These are phyloP conservation scores for Quercus rubra DNA, from an alignment of 306 rosid genomes.

Conservation along the genomic window DNA sequence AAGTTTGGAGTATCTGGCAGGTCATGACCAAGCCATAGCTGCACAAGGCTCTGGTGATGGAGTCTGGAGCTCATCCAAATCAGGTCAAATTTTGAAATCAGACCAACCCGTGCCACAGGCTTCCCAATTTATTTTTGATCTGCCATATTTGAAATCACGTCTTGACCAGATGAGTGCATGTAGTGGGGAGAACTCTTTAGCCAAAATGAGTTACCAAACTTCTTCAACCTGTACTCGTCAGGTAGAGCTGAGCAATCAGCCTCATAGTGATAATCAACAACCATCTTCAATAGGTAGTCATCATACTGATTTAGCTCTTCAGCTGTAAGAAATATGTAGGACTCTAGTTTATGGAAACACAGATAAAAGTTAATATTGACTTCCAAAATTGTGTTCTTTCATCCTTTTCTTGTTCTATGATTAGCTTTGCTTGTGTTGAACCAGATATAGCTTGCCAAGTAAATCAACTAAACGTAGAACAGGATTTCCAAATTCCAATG, in stretches of 20 bases:
- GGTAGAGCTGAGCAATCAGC: background rate
- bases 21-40: constrained; percentile 5
- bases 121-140: constrained; percentile 34
- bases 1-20: background rate
- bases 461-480: too few species aligned
- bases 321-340: constrained; percentile 4
- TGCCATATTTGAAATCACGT: constrained; percentile 41
- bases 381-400: background rate
- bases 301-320: constrained; percentile 1
- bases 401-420: background rate
- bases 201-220: constrained; percentile 3
- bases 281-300: background rate
- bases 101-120: constrained; percentile 17
- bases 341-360: background rate
- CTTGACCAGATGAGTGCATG: constrained; percentile 31
- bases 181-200: constrained; percentile 1
- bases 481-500: too few species aligned
- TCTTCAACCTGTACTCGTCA: background rate
- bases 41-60: constrained; percentile 1
- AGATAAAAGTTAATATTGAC: constrained; percentile 1
- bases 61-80: constrained; percentile 12
- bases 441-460: too few species aligned
- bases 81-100: background rate
- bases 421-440: too few species aligned
- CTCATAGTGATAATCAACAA: background rate